These are phyloP conservation scores for Sisymbrium altissimum DNA, from an alignment of 345 rosid genomes.

Conservation along the genomic window DNA sequence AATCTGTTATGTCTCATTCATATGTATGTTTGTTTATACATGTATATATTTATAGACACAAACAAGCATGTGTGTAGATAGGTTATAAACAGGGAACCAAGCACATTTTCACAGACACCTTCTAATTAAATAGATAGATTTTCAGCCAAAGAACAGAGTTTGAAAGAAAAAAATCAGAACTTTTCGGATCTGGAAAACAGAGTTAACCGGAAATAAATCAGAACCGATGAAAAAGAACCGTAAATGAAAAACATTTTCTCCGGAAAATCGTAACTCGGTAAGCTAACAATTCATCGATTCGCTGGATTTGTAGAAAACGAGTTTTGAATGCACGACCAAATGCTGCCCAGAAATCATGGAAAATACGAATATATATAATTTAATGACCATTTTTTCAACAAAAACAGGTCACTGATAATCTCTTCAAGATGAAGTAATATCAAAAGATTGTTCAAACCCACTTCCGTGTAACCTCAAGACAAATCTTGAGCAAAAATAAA, in stretches of 20 bases:
- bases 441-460: neutral
- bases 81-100: neutral
- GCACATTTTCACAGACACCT: conserved; percentile 13
- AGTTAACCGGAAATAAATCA: neutral
- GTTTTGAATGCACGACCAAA: neutral
- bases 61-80: neutral
- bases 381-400: neutral
- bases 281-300: neutral
- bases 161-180: neutral
- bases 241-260: neutral
- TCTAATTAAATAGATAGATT: neutral
- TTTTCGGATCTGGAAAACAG: conserved; percentile 39
- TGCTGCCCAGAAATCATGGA: conserved; percentile 13
- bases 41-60: neutral
- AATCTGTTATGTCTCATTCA: conserved; percentile 35
- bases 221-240: neutral
- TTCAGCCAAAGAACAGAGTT: neutral
- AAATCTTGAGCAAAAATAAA: neutral
- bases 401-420: neutral
- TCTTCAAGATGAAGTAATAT: neutral
- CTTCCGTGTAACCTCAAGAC: neutral
- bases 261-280: neutral
- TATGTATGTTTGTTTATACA: neutral
- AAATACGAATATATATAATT: too few species aligned
- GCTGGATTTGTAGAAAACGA: neutral